A percentile compares a stretch with the other conserved stretches of the same genome.
phyloP scores from a whole-genome alignment of 139 green algal species.

The Coccomyxa sp. region DNA sequence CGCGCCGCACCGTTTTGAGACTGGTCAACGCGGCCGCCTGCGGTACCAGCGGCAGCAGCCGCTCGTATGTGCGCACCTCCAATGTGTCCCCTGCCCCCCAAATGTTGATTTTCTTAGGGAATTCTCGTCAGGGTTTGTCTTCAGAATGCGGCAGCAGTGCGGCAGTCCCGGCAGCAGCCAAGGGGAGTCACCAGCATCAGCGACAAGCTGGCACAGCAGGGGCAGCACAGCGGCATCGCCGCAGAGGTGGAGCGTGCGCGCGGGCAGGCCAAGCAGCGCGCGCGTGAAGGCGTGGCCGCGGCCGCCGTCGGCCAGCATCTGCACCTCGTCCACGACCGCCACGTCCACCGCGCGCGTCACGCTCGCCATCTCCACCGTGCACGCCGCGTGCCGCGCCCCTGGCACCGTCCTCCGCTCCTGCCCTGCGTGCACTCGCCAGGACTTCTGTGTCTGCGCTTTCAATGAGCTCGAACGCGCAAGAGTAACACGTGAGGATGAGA shows the following conservation, averaged over 20 bases:
- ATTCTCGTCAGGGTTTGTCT: too few species aligned
- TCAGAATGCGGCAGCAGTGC: not conserved
- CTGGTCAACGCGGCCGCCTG: not conserved
- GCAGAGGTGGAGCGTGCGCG: conserved; percentile 90
- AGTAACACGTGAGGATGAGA: too few species aligned
- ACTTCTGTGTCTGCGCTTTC: conserved; percentile 20
- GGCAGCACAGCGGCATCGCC: conserved; percentile 53
- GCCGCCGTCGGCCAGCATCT: conserved; percentile 80
- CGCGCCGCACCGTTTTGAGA: conserved; percentile 47
- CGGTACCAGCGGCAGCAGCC: not conserved
- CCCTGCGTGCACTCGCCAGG: conserved; percentile 24
- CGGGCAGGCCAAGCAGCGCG: conserved; percentile 78
- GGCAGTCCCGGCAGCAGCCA: not conserved
- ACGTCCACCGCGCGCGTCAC: conserved; percentile 67
- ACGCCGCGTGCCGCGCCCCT: conserved; percentile 75
- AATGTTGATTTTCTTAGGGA: too few species aligned
- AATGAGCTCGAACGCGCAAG: not conserved
- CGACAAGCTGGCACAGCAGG: not conserved
- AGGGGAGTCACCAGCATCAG: not conserved
- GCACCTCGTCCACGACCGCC: conserved; percentile 89
- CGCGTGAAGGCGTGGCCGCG: conserved; percentile 92
- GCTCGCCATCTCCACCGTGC: conserved; percentile 94
- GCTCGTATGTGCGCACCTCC: not conserved
- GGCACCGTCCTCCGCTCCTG: conserved; percentile 80
- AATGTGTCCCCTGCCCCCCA: not conserved